Evolutionary conservation across 306 rosid genomes (phyloP), one percentile per base, ranked within the genome.

Genomic region (Oemleria cerasiformis): DNA sequence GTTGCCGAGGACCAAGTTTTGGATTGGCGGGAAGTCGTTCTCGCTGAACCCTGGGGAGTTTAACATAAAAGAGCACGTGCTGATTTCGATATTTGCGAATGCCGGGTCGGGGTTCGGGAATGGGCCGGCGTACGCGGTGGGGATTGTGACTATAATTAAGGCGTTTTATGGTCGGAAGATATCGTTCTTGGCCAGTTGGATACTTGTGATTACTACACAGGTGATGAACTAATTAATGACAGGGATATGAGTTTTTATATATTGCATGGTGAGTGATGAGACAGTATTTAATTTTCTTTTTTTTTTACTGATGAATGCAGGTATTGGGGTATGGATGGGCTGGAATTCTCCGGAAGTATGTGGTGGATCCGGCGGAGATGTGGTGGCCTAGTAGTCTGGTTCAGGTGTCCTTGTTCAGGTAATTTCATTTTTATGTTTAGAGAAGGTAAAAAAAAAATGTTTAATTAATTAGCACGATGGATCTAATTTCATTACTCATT

Each of bases 271-370:
- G 4, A 30, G 36, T 1, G 3, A 30, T 30, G 36, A n/a, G n/a
- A n/a, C n/a, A n/a, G n/a, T n/a, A n/a, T n/a, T 30, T 1, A 30
- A 25, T 25, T 25, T 25, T 25, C 2, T 1, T 25, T 25, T 25
- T 25, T 25, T 25, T 25, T 25, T 25, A 25, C 2, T 2, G 30
- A 25, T 25, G 30, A 65, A 5, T 44, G 64, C 69, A 89, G 96
- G 89, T 90, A 2, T 63, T 87, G 13, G 96, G 92, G 7, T 71
- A 77, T 38, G 81, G 81, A 17, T 77, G 81, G 81, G 81, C 81
- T 10, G 81, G 81, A 10, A 71, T 77, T 48, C 13, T 77, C 73
- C 58, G 77, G 55, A 71, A 65, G 81, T 77, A 71, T 47, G 68
- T 77, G 73, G 81, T 77, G 68, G 81, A 77, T 55, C 77, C 81